phyloP scores from a whole-genome alignment of 805 yeast species.

The Ogataea nakhonphanomensis region DNA sequence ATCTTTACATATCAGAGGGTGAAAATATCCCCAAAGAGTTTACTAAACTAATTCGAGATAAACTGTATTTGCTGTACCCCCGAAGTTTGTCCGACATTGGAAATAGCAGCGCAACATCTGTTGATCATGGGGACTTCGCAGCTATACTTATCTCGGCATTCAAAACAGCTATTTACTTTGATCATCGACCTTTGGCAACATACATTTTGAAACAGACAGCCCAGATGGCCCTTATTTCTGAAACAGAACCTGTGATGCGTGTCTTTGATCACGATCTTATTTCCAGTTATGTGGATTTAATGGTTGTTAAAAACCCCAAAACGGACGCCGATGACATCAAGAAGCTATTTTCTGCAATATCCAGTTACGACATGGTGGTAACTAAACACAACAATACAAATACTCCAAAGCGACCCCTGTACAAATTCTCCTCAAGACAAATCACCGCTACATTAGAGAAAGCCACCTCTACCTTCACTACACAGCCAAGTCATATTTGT shows the following conservation, averaged over 20 bases:
- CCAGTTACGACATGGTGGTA: conserved; percentile 12
- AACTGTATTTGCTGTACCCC: not conserved
- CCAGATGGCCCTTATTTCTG: not conserved
- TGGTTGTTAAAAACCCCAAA: conserved; percentile 13
- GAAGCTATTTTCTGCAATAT: conserved; percentile 7
- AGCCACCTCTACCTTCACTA: conserved; percentile 4
- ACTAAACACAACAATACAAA: conserved; percentile 7
- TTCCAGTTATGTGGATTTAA: conserved; percentile 11
- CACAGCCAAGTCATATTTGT: not conserved
- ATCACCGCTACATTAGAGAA: conserved; percentile 10
- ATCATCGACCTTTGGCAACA: not conserved
- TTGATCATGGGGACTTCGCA: too few relatives aligned
- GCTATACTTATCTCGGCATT: too few relatives aligned
- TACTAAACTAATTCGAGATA: not conserved
- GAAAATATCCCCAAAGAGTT: not conserved
- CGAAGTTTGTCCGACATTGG: not conserved
- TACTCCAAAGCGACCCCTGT: conserved; percentile 4
- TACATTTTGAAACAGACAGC: conserved; percentile 5
- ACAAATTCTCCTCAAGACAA: conserved; percentile 11
- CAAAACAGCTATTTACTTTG: conserved; percentile 4
- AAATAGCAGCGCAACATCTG: too few relatives aligned
- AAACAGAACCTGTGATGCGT: not conserved
- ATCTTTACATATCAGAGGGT: conserved; percentile 5
- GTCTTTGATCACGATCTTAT: conserved; percentile 7
- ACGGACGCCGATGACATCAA: conserved; percentile 8